Percentiles rank a stretch among this genome's conserved stretches.
Evolutionary conservation across 192 early-diverging fungal genomes (phyloP).

Genomic region (Entomortierella beljakovae): DNA sequence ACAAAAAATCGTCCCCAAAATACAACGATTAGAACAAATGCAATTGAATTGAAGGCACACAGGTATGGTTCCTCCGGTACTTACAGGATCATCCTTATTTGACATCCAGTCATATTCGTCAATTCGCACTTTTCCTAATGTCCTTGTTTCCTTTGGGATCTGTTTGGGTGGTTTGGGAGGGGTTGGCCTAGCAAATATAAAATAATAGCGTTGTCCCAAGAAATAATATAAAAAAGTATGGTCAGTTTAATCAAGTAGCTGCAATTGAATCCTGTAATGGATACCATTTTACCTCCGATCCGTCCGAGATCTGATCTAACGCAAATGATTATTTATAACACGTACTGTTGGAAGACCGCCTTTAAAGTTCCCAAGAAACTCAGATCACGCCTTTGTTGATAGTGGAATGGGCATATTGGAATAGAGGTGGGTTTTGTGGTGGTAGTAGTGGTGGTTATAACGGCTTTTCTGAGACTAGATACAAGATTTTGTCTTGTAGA

Average conservation of each 20-base stretch:
- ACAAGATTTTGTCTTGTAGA: not conserved
- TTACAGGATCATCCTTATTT: slow-evolving; percentile 60
- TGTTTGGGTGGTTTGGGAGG: slow-evolving; percentile 56
- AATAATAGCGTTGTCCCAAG: not conserved
- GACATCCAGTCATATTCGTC: slow-evolving; percentile 69
- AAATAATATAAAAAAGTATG: too few relatives aligned
- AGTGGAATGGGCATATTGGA: slow-evolving; percentile 12
- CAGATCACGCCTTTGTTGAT: slow-evolving; percentile 33
- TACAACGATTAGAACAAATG: slow-evolving; percentile 3
- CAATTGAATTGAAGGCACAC: not conserved
- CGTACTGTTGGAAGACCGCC: slow-evolving; percentile 50
- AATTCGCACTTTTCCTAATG: slow-evolving; percentile 51
- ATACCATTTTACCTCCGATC: too few relatives aligned
- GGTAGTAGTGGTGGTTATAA: not conserved
- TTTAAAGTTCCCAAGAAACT: slow-evolving; percentile 43
- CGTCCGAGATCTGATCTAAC: slow-evolving; percentile 16
- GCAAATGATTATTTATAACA: not conserved
- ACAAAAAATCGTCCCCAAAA: not conserved
- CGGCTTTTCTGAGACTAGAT: slow-evolving; percentile 24
- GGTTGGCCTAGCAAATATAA: slow-evolving; percentile 11
- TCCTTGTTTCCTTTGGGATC: slow-evolving; percentile 50
- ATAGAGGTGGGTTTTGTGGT: not conserved
- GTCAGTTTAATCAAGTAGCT: too few relatives aligned
- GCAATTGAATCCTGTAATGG: not conserved
- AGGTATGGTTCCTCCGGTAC: not conserved